Evolutionary conservation across 2,329 filamentous ascomycete genomes (phyloP).

Genomic region (Xylariaceae sp.): DNA sequence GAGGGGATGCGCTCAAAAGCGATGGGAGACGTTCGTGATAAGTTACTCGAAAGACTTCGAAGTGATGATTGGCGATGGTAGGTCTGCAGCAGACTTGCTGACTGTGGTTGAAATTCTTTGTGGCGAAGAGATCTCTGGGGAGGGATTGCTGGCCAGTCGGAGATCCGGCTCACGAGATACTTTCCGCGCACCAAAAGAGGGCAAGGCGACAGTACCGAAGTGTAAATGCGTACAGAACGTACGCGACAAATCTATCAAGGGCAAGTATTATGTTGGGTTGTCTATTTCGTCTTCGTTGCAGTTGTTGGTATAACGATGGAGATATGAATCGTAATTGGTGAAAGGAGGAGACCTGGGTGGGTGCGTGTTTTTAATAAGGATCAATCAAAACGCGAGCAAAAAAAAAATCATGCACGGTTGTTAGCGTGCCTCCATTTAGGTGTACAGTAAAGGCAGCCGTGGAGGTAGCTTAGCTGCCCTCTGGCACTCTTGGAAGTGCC

Average conservation of each 20-base stretch:
- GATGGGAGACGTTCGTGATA: not conserved
- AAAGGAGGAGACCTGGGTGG: not conserved
- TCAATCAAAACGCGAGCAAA: constrained; percentile 11
- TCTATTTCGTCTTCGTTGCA: not conserved
- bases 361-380: constrained; percentile 7
- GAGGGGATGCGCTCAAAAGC: not conserved
- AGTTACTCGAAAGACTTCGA: not conserved
- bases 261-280: not conserved
- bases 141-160: constrained; percentile 13
- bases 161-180: constrained; percentile 16
- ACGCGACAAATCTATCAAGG: not conserved
- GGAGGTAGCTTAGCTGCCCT: too few relatives aligned
- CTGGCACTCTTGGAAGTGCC: too few relatives aligned
- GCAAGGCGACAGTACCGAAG: constrained; percentile 2
- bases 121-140: constrained; percentile 1
- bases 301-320: constrained; percentile 8
- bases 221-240: not conserved
- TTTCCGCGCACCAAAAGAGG: constrained; percentile 2
- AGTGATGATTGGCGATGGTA: constrained; percentile 1
- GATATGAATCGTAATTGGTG: constrained; percentile 3
- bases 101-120: constrained; percentile 1
- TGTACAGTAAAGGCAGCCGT: too few relatives aligned
- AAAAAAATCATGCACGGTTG: constrained; percentile 13
- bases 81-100: constrained; percentile 5
- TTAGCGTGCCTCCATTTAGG: not conserved